These are phyloP conservation scores for Camellia granthamiana DNA, from an alignment of 148 eudicot species.

Conservation along the genomic window DNA sequence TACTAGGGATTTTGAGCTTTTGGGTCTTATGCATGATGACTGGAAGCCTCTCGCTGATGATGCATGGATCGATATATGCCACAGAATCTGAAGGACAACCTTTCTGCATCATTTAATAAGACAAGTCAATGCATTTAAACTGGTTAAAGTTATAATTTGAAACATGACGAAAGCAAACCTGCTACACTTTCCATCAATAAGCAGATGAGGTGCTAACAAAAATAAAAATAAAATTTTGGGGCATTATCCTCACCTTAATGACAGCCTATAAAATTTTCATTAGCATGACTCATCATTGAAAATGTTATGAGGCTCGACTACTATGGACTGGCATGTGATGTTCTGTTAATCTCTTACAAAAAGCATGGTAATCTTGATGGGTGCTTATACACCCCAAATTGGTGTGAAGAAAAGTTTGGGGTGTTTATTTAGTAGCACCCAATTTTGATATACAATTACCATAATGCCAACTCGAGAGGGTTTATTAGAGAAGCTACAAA, in stretches of 20 bases:
- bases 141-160: background rate
- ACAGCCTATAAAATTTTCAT: too few species aligned
- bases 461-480: background rate
- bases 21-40: constrained; percentile 67
- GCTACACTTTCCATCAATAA: background rate
- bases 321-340: background rate
- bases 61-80: constrained; percentile 80
- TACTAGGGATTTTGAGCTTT: constrained; percentile 59
- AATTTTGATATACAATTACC: background rate
- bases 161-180: background rate
- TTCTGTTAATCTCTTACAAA: background rate
- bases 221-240: too few species aligned
- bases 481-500: background rate
- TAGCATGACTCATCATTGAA: background rate
- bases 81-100: constrained; percentile 79
- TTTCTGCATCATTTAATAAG: constrained; percentile 56
- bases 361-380: background rate
- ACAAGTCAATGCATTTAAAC: background rate
- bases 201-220: background rate
- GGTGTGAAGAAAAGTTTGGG: too few species aligned
- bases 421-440: too few species aligned
- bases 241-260: too few species aligned
- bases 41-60: constrained; percentile 74
- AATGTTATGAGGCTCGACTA: background rate
- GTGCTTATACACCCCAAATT: too few species aligned